A percentile compares a stretch with the other conserved stretches of the same genome.
Conservation (phyloP, 768 basidiomycete species). For the Leccinellum luteum region DNA sequence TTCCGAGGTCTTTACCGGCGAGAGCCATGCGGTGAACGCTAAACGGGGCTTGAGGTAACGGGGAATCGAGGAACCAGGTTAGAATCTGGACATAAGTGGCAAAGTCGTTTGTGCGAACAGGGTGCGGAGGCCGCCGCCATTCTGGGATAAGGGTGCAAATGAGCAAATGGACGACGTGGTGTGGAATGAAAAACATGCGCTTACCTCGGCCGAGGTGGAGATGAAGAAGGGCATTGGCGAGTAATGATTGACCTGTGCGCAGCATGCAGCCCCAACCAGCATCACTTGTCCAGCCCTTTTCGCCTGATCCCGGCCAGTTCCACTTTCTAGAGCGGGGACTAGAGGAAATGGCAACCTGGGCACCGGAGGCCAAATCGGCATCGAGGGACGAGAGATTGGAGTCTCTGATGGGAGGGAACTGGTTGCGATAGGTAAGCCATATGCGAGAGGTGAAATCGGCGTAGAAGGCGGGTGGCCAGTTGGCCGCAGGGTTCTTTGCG, state of each 20-base stretch:
- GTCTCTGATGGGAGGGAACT: slow-evolving; percentile 80
- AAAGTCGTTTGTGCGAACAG: slow-evolving; percentile 60
- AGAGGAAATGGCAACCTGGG: slow-evolving; percentile 34
- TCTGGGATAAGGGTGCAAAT: slow-evolving; percentile 43
- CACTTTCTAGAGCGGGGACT: slow-evolving; percentile 53
- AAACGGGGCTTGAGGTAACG: slow-evolving; percentile 81
- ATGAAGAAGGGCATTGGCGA: slow-evolving; percentile 77
- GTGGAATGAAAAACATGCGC: slow-evolving; percentile 13
- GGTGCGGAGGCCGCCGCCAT: slow-evolving; percentile 75
- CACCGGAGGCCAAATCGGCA: slow-evolving; percentile 28
- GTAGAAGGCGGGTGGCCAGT: slow-evolving; percentile 85
- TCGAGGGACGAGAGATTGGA: slow-evolving; percentile 45
- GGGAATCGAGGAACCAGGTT: slow-evolving; percentile 94
- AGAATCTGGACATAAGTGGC: slow-evolving; percentile 88
- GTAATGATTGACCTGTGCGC: slow-evolving; percentile 78
- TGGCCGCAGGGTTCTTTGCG: slow-evolving; percentile 30
- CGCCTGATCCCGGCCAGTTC: slow-evolving; percentile 61
- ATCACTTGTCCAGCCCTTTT: slow-evolving; percentile 83
- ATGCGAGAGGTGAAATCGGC: slow-evolving; percentile 84
- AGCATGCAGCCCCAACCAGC: slow-evolving; percentile 94
- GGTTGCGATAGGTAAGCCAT: slow-evolving; percentile 91
- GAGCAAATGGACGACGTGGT: slow-evolving; percentile 3
- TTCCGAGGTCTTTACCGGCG: slow-evolving; percentile 92
- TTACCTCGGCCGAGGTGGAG: slow-evolving; percentile 73
- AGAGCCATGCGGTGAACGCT: slow-evolving; percentile 95